phyloP scores from a whole-genome alignment of 1,139 yeast genomes.

The Sugiyamaella japonica region DNA sequence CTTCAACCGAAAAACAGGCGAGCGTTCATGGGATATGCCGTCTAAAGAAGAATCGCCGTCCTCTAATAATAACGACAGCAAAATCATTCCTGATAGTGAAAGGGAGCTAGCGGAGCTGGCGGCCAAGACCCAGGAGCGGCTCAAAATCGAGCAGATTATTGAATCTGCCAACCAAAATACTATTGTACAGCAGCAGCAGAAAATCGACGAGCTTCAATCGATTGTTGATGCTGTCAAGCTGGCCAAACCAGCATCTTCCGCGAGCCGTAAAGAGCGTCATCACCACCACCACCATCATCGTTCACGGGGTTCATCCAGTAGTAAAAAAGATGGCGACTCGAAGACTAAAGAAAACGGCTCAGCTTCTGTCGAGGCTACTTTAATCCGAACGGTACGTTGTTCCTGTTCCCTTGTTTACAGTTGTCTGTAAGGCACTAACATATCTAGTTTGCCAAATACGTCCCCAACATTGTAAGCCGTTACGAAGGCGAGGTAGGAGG shows the following conservation, averaged over 20 bases:
- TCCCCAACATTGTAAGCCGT: constrained; percentile 75
- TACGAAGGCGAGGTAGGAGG: constrained; percentile 71
- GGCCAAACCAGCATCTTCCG: background rate
- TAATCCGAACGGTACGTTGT: constrained; percentile 27
- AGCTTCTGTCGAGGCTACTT: background rate
- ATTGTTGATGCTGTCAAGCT: constrained; percentile 14
- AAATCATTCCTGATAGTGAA: constrained; percentile 35
- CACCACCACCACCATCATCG: background rate
- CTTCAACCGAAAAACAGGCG: constrained; percentile 50
- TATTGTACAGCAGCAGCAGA: constrained; percentile 3
- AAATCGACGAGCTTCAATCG: constrained; percentile 20
- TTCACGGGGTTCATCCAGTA: background rate
- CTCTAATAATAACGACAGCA: background rate
- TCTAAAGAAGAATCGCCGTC: constrained; percentile 41
- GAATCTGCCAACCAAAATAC: constrained; percentile 7
- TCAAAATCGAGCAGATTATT: background rate
- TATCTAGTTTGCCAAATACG: constrained; percentile 61
- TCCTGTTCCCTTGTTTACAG: too few relatives aligned
- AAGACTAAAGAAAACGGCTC: background rate
- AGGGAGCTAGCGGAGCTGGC: background rate
- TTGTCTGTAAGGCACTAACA: too few relatives aligned
- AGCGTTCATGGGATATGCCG: constrained; percentile 58
- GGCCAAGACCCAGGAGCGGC: constrained; percentile 1
- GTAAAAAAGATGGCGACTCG: background rate
- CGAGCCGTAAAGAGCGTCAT: background rate